Base-by-base conservation (phyloP, 2,329 filamentous ascomycete species). In the Xylariomycetidae sp. region DNA sequence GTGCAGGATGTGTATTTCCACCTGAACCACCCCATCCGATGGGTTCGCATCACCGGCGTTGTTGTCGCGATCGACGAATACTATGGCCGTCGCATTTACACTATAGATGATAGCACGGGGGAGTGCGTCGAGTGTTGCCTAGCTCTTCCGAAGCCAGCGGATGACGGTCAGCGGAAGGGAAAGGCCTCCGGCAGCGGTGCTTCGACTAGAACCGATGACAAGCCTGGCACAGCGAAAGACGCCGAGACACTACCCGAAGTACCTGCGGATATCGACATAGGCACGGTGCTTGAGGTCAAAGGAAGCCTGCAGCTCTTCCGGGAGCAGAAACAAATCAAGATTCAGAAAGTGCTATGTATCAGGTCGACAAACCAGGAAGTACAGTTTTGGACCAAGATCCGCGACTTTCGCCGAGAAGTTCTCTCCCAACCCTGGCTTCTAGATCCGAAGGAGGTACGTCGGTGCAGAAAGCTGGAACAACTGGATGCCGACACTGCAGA, bases 21-120 rank as follows among this genome's bases (percentile, higher is more conserved):
- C 60, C 59, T 68, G 31, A 89, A 88, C 56, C 77, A 89, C 45
- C 85, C 85, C 0, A 76, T 90, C 47, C 76, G 78, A 68, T 89
- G 80, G 74, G 74, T 85, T 33, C 78, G 80, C 40, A 58, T 89
- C 19, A 71, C 78, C 6, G 85, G 85, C 19, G 58, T 87, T 7
- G 70, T 90, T 15, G 78, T 88, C 35, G 74, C 72, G 10, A 59
- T 77, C 22, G 70, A 76, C 42, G 67, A 76, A 15, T 71, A 64
- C 35, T 42, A 49, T 22, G 58, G 58, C 22, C 62, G 62, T 22
- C 64, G 61, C 27, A 58, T 73, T 25, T 77, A 71, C 46, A 78
- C 70, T 2, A 54, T 83, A n/a, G 79, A 83, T 46, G 79, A 83
- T 54, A 74, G 77, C 52, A 79, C 73, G 43, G 78, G 78, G 10